Evolutionary conservation across 805 yeast genomes (phyloP).

Genomic region (Candida germanica): DNA sequence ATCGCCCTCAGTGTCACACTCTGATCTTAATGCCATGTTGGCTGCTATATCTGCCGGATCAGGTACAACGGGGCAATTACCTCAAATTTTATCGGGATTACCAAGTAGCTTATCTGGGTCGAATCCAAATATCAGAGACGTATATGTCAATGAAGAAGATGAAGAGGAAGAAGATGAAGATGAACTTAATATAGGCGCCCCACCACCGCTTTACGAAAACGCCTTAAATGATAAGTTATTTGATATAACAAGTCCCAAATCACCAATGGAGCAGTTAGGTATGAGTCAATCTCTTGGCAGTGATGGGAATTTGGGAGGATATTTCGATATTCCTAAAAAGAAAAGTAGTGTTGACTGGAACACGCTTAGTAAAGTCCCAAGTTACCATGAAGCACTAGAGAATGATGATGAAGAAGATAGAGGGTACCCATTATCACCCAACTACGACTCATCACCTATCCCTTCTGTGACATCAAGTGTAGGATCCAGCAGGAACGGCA

Average conservation of each 20-base stretch:
- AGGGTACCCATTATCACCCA: slow-evolving; percentile 20
- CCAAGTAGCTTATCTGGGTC: not conserved
- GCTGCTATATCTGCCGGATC: not conserved
- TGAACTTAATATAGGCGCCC: slow-evolving; percentile 26
- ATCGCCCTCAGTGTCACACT: slow-evolving; percentile 7
- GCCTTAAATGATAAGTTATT: slow-evolving; percentile 36
- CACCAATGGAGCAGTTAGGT: slow-evolving; percentile 36
- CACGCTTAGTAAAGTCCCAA: slow-evolving; percentile 31
- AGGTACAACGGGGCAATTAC: not conserved
- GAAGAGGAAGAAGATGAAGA: slow-evolving; percentile 17
- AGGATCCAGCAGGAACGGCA: too few relatives aligned
- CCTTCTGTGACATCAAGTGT: slow-evolving; percentile 3
- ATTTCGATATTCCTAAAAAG: slow-evolving; percentile 29
- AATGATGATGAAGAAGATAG: slow-evolving; percentile 27
- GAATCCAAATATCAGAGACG: not conserved
- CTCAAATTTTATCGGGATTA: slow-evolving; percentile 1
- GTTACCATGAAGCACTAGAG: slow-evolving; percentile 39
- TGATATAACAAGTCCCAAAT: slow-evolving; percentile 31
- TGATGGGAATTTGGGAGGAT: slow-evolving; percentile 19
- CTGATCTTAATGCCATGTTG: slow-evolving; percentile 4
- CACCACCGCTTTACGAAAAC: slow-evolving; percentile 44
- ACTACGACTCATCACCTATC: slow-evolving; percentile 11
- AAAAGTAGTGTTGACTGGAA: slow-evolving; percentile 18
- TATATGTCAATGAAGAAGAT: slow-evolving; percentile 14
- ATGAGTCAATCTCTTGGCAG: slow-evolving; percentile 8